Base-by-base conservation (phyloP, 306 rosid species). In the Vigna nakashimae region DNA sequence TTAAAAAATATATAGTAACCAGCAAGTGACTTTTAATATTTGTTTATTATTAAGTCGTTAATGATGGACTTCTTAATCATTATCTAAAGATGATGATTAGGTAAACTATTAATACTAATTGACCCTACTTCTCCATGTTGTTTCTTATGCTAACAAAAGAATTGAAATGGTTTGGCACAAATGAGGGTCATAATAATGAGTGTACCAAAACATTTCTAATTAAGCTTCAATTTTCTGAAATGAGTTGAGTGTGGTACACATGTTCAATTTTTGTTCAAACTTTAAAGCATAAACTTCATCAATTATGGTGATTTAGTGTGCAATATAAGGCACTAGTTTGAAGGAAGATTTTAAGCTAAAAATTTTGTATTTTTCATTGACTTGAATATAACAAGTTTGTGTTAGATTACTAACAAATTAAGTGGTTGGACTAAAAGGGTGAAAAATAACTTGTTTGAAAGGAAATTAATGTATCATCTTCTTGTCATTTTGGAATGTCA, bases 391-490 rank as follows among this genome's bases (percentile, higher is more conserved):
- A 28, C 43, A 22, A 22, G 24, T 48, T 46, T 43, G 11, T 43
- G 53, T 43, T 66, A 9, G 36, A 42, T 64, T 42, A 64, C 20
- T 36, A 34, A 18, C 51, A 17, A 65, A 40, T 65, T 65, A 6
- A 17, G 3, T 36, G 49, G 28, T 36, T 64, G 18, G 30, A 9
- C 9, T 38, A 4, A 65, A n/a, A 42, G 42, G 36, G 7, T 45
- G 38, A 66, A 67, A 45, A 46, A 2, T 67, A 67, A 45, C 13
- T 45, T 46, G 40, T 46, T 69, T 69, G 15, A 49, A 48, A 69
- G 74, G 74, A 64, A 43, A 58, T 58, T 26, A 46, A 48, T 69
- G 15, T 69, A 48, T 48, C 43, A 9, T 69, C 59, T 26, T 32
- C 8, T 16, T 49, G 74, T 49, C 43, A 28, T 49, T 30, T 69